Evolutionary conservation across 177 flowering plant species (phyloP).

Genomic region (Vitis hybrid): DNA sequence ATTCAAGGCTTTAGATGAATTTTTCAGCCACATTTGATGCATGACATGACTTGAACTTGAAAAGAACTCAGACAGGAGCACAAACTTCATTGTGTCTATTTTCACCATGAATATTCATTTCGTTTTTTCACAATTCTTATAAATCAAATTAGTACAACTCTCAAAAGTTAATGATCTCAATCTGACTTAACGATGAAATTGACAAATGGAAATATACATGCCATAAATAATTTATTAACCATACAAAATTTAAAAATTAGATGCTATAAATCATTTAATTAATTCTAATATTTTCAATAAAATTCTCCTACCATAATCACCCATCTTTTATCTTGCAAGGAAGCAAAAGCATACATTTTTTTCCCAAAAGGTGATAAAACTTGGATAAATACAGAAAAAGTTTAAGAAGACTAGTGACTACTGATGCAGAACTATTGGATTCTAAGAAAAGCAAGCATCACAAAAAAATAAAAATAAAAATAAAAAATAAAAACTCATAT

Average conservation of each 20-base stretch:
- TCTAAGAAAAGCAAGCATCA: background rate
- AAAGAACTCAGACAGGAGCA: background rate
- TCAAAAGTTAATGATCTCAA: background rate
- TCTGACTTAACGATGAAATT: background rate
- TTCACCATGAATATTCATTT: background rate
- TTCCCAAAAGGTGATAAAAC: background rate
- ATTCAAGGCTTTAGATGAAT: background rate
- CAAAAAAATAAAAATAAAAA: too few species aligned
- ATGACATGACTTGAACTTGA: background rate
- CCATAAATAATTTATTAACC: background rate
- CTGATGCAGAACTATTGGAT: background rate
- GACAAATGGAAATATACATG: background rate
- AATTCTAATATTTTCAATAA: background rate
- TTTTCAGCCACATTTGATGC: background rate
- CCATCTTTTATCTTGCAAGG: background rate
- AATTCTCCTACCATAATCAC: background rate
- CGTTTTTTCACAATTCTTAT: background rate
- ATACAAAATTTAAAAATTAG: background rate
- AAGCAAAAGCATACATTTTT: background rate
- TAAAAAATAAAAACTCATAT: too few species aligned
- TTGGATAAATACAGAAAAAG: background rate
- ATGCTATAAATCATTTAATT: background rate
- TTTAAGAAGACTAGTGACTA: background rate
- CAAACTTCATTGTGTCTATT: too few species aligned
- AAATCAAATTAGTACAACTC: background rate